Base-by-base conservation (phyloP, 1,139 yeast species). In the Sugiyamaella paludigena region DNA sequence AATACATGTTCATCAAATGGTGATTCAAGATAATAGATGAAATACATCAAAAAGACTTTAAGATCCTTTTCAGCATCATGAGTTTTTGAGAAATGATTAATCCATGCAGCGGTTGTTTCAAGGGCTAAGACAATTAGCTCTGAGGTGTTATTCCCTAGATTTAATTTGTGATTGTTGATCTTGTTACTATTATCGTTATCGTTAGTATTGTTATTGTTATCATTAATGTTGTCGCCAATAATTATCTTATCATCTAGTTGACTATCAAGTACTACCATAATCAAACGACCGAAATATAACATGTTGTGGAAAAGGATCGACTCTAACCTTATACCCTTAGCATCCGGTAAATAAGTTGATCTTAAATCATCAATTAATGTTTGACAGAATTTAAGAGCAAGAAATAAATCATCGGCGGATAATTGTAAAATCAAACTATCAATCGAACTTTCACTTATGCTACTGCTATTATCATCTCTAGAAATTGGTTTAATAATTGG, bases 341-440 rank as follows among this genome's bases (percentile, higher is more conserved):
- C 37, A 34, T 47, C 43, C 2, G 58, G 47, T 24, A 47, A 41
- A 11, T 9, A 35, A 15, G 40, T 40, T 15, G 54, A 32, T 10
- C 47, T 47, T 15, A 58, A 40, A 38, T 64, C 68, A 44, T 64
- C 67, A 12, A 61, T 44, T 36, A 64, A 51, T 2, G 60, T 56
- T 39, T 59, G 57, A 41, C 60, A 56, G 48, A 64, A 64, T 40
- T 58, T 55, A 15, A 63, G 49, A 5, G 50, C 49, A 28, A 54
- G 47, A 15, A 43, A 34, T 44, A 58, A 12, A 45, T 57, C 59
- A 3, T 50, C 48, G 1, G 50, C 51, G 19, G 47, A 39, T 27
- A 36, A 27, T 13, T 4, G 47, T 26, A n/a, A 29, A 8, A 41
- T 36, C 13, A 44, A 16, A 16, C 43, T 37, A 13, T 36, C 32